Evolutionary conservation across 352 stramenopile genomes (phyloP).

Genomic region (Globisporangium paddicum): DNA sequence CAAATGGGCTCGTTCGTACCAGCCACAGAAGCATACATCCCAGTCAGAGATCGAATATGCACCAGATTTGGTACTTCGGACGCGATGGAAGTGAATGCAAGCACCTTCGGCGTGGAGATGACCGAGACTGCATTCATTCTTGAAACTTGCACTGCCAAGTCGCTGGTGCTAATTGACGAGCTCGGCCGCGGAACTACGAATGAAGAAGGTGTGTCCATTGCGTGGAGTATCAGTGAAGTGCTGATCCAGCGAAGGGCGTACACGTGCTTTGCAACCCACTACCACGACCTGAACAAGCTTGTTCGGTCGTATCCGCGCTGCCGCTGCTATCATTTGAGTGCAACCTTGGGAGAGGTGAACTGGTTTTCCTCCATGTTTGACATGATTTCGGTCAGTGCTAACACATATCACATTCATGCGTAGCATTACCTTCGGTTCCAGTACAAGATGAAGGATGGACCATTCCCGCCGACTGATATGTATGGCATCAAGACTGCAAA

Average conservation of each 20-base stretch:
- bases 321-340: slow-evolving; percentile 67
- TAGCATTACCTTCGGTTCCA: slow-evolving; percentile 50
- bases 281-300: slow-evolving; percentile 70
- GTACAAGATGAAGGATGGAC: slow-evolving; percentile 69
- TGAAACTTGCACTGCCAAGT: slow-evolving; percentile 58
- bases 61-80: slow-evolving; percentile 90
- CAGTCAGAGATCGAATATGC: slow-evolving; percentile 86
- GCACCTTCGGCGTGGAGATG: slow-evolving; percentile 92
- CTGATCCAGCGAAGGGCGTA: slow-evolving; percentile 65
- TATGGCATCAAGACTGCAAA: slow-evolving; percentile 85
- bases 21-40: slow-evolving; percentile 72
- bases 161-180: slow-evolving; percentile 90
- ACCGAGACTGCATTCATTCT: slow-evolving; percentile 85
- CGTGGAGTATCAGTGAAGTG: slow-evolving; percentile 85
- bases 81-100: slow-evolving; percentile 93
- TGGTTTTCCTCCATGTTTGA: neutral
- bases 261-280: slow-evolving; percentile 91
- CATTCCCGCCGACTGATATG: slow-evolving; percentile 47
- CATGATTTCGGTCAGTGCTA: neutral
- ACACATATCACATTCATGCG: slow-evolving; percentile 2
- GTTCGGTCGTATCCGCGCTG: slow-evolving; percentile 57
- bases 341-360: slow-evolving; percentile 37
- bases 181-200: slow-evolving; percentile 88
- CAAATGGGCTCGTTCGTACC: slow-evolving; percentile 92
- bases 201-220: slow-evolving; percentile 85